A percentile compares a stretch with the other conserved stretches of the same genome.
Conservation (phyloP, 2,329 filamentous ascomycete genomes). For the Colletotrichum ledebouriae region DNA sequence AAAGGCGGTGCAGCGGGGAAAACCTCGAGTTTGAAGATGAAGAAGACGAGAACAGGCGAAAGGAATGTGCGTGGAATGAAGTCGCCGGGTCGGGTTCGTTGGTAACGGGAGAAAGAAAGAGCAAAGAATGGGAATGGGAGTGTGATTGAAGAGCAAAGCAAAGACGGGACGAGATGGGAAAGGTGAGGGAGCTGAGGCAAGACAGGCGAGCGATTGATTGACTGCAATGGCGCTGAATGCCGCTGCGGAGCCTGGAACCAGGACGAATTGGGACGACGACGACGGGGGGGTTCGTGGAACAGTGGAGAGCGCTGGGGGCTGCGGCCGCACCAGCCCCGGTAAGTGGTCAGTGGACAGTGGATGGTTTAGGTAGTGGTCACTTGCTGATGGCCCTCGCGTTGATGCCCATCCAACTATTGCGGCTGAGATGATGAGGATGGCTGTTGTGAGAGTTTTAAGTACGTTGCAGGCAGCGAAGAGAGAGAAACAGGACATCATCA, state of each 20-base stretch:
- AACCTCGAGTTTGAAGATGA: constrained; percentile 20
- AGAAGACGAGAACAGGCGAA: not conserved
- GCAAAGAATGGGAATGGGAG: constrained; percentile 21
- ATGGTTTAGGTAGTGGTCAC: not conserved
- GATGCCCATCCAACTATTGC: constrained; percentile 2
- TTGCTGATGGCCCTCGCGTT: not conserved
- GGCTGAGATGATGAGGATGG: not conserved
- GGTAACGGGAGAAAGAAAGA: not conserved
- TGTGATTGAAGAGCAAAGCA: constrained; percentile 16
- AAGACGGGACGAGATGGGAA: constrained; percentile 21
- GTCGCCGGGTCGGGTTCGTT: constrained; percentile 1
- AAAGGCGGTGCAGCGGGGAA: constrained; percentile 7
- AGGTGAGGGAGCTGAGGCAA: constrained; percentile 21
- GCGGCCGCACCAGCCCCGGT: constrained; percentile 1
- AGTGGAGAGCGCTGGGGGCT: constrained; percentile 7
- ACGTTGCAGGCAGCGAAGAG: too few species aligned
- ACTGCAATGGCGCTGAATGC: constrained; percentile 13
- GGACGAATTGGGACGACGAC: constrained; percentile 18
- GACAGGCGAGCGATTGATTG: constrained; percentile 10
- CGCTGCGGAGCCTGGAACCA: constrained; percentile 13
- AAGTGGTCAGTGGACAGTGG: not conserved
- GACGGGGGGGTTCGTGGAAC: not conserved
- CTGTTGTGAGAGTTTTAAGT: too few species aligned
- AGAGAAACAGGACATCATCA: too few species aligned
- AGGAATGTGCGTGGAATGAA: constrained; percentile 21